These are phyloP conservation scores for Zhuliangozyma blackwelliae DNA, from an alignment of 1,139 yeast genomes.

Conservation along the genomic window DNA sequence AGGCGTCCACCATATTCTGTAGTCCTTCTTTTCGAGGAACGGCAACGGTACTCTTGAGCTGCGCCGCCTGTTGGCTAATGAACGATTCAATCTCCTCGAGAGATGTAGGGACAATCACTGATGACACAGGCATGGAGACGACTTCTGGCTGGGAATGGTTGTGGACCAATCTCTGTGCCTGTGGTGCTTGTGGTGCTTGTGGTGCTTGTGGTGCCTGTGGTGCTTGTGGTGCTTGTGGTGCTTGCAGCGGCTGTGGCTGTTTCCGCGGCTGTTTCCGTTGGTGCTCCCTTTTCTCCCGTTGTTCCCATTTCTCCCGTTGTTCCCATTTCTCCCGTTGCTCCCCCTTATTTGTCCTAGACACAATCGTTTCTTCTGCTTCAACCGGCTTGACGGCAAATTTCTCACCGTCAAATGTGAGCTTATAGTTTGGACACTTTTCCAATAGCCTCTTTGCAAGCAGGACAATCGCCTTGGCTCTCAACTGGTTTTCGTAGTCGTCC, in stretches of 20 bases:
- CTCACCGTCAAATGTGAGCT: neutral
- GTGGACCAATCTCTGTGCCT: too few relatives aligned
- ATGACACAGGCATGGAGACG: neutral
- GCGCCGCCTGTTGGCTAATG: slow-evolving; percentile 21
- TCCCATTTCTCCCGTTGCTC: neutral
- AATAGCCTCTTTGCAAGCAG: slow-evolving; percentile 13
- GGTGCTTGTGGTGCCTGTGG: too few relatives aligned
- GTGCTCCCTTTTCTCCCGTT: neutral
- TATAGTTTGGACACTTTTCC: neutral
- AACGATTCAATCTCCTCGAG: slow-evolving; percentile 30
- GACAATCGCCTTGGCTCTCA: slow-evolving; percentile 21
- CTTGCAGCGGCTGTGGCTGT: too few relatives aligned
- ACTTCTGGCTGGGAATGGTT: too few relatives aligned
- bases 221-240: too few relatives aligned
- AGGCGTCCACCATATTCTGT: slow-evolving; percentile 16
- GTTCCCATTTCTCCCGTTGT: neutral
- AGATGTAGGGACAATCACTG: slow-evolving; percentile 14
- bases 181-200: too few relatives aligned
- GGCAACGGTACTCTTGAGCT: slow-evolving; percentile 4
- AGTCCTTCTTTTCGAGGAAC: slow-evolving; percentile 8
- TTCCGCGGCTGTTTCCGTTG: too few relatives aligned
- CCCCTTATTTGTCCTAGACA: slow-evolving; percentile 1
- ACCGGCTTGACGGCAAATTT: slow-evolving; percentile 1
- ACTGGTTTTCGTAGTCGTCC: slow-evolving; percentile 18
- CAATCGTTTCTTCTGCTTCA: neutral